Conservation (phyloP, 2,329 filamentous ascomycete genomes). For the Xylariaceae sp. region DNA sequence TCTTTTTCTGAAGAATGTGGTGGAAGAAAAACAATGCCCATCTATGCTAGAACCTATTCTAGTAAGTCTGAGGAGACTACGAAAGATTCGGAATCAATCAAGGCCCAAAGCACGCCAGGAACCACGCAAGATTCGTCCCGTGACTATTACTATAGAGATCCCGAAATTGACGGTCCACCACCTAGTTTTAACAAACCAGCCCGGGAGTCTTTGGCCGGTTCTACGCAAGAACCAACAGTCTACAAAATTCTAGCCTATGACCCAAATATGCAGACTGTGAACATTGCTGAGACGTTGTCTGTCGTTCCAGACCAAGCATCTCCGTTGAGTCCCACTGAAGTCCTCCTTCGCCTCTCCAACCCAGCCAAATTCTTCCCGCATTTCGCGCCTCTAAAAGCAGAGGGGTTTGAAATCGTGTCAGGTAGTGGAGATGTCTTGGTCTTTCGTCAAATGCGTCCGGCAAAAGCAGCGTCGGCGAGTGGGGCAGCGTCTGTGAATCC, state of each 20-base stretch:
- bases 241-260: constrained; percentile 70
- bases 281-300: constrained; percentile 59
- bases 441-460: constrained; percentile 57
- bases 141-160: constrained; percentile 25
- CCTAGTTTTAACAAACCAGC: constrained; percentile 4
- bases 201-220: no score
- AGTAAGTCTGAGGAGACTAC: constrained; percentile 9
- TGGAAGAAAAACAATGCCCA: constrained; percentile 34
- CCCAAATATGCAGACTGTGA: constrained; percentile 54
- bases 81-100: constrained; percentile 1
- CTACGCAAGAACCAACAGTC: constrained; percentile 28
- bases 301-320: constrained; percentile 46
- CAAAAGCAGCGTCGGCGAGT: constrained; percentile 12
- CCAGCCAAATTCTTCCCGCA: constrained; percentile 65
- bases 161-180: constrained; percentile 28
- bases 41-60: constrained; percentile 37
- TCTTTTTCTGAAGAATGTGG: constrained; percentile 45
- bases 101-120: neutral
- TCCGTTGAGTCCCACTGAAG: constrained; percentile 57
- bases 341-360: constrained; percentile 58
- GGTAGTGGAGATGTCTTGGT: constrained; percentile 63
- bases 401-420: constrained; percentile 67
- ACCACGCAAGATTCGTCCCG: constrained; percentile 9
- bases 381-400: constrained; percentile 54
- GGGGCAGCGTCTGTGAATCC: constrained; percentile 48